Percentiles rank a stretch among this genome's conserved stretches.
These are phyloP conservation scores for Aspergillus taichungensis DNA, from an alignment of 495 filamentous ascomycete species.

Conservation along the genomic window DNA sequence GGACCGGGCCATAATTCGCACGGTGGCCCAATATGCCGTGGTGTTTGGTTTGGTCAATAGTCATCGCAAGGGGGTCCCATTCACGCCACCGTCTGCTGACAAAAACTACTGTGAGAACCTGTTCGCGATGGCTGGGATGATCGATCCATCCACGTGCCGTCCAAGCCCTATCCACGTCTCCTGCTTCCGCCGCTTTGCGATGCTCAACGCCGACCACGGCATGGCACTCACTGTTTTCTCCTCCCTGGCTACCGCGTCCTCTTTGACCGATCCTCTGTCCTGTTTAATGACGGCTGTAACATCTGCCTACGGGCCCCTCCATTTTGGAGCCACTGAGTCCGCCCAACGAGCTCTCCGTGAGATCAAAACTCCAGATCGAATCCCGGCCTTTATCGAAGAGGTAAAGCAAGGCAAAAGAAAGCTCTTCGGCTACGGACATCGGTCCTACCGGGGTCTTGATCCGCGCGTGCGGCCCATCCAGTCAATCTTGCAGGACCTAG, in stretches of 20 bases:
- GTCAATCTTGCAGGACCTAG: conserved; percentile 34
- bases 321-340: conserved; percentile 50
- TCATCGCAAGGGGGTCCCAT: conserved; percentile 19
- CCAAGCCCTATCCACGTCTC: conserved; percentile 17
- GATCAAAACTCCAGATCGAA: conserved; percentile 36
- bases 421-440: conserved; percentile 53
- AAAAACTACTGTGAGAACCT: conserved; percentile 27
- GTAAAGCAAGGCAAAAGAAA: conserved; percentile 44
- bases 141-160: conserved; percentile 5
- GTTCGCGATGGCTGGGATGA: conserved; percentile 24
- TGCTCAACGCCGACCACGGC: conserved; percentile 28
- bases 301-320: conserved; percentile 46
- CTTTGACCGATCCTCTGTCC: conserved; percentile 29
- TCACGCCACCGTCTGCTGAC: conserved; percentile 10
- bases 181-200: conserved; percentile 26
- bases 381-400: conserved; percentile 38
- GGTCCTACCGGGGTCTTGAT: conserved; percentile 46
- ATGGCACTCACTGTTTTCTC: conserved; percentile 28
- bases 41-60: conserved; percentile 20
- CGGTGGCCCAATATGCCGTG: conserved; percentile 25
- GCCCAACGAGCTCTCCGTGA: conserved; percentile 40
- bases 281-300: conserved; percentile 38
- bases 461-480: conserved; percentile 41
- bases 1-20: conserved; percentile 20
- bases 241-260: conserved; percentile 23